phyloP scores from a whole-genome alignment of 139 green algal genomes.

The Coelastrella sp. region DNA sequence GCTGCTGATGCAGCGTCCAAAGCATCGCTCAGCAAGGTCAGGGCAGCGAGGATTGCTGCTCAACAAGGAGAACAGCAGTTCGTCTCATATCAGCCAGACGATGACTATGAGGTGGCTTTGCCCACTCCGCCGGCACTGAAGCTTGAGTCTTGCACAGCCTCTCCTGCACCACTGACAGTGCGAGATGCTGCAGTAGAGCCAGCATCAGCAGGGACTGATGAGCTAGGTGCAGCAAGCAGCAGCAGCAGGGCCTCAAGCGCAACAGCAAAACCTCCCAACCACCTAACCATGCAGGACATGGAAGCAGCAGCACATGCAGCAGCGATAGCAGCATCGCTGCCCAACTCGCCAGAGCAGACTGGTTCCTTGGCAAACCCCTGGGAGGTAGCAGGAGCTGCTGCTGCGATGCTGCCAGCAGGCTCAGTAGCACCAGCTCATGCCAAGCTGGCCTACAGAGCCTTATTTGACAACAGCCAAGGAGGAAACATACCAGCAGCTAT shows the following conservation, averaged over 20 bases:
- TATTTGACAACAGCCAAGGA: conserved; percentile 36
- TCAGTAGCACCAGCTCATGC: conserved; percentile 18
- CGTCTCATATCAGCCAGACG: background rate
- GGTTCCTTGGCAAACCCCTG: background rate
- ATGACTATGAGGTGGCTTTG: too few relatives aligned
- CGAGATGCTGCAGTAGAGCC: background rate
- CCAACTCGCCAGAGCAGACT: background rate
- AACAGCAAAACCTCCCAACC: background rate
- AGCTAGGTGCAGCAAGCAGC: background rate
- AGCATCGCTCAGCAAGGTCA: background rate
- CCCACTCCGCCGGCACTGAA: too few relatives aligned
- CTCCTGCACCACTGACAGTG: too few relatives aligned
- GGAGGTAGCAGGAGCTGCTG: conserved; percentile 18
- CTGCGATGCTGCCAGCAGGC: conserved; percentile 8
- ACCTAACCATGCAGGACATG: background rate
- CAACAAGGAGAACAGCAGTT: background rate
- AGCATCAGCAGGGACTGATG: background rate
- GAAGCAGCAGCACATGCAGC: conserved; percentile 24
- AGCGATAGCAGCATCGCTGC: conserved; percentile 1
- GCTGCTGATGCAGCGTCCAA: background rate
- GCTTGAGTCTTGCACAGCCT: too few relatives aligned
- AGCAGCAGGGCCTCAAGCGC: background rate
- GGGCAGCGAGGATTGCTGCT: background rate
- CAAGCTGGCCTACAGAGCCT: conserved; percentile 29
- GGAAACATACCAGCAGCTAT: background rate